phyloP scores from a whole-genome alignment of 768 basidiomycete genomes.

The Neoboletus subvelutipes region DNA sequence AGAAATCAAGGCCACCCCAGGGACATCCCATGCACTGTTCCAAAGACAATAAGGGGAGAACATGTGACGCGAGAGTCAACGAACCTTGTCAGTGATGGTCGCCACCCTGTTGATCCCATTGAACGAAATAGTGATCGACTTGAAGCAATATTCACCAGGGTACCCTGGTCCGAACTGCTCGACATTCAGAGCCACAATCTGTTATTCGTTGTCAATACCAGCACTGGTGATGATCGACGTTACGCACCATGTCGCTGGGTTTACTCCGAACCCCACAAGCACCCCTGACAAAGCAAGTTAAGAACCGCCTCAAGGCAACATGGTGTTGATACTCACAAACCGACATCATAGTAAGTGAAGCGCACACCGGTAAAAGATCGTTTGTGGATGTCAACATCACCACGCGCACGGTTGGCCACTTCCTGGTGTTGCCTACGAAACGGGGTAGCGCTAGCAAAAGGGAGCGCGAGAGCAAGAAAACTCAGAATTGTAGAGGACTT shows the following conservation, averaged over 20 bases:
- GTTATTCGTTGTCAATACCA: neutral
- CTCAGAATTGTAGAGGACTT: constrained; percentile 31
- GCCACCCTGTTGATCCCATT: constrained; percentile 63
- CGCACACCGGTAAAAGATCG: constrained; percentile 37
- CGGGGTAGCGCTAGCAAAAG: constrained; percentile 34
- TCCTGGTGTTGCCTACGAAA: constrained; percentile 41
- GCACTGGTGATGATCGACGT: neutral
- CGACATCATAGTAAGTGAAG: constrained; percentile 55
- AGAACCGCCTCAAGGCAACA: neutral
- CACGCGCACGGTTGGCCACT: constrained; percentile 45
- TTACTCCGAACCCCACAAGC: constrained; percentile 49
- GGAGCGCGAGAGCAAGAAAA: constrained; percentile 35
- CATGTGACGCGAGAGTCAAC: neutral
- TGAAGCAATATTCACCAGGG: constrained; percentile 64
- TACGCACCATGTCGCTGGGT: constrained; percentile 30
- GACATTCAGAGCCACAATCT: constrained; percentile 31
- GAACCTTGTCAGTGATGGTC: constrained; percentile 59
- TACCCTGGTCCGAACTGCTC: constrained; percentile 55
- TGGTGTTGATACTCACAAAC: constrained; percentile 37
- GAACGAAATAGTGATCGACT: constrained; percentile 57
- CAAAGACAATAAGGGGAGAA: neutral
- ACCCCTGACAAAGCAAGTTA: constrained; percentile 38
- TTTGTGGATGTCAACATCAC: constrained; percentile 35
- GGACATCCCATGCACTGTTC: constrained; percentile 65
- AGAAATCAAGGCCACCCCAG: constrained; percentile 65